Evolutionary conservation across 768 basidiomycete genomes (phyloP).

Genomic region (Amanita polypyramis): DNA sequence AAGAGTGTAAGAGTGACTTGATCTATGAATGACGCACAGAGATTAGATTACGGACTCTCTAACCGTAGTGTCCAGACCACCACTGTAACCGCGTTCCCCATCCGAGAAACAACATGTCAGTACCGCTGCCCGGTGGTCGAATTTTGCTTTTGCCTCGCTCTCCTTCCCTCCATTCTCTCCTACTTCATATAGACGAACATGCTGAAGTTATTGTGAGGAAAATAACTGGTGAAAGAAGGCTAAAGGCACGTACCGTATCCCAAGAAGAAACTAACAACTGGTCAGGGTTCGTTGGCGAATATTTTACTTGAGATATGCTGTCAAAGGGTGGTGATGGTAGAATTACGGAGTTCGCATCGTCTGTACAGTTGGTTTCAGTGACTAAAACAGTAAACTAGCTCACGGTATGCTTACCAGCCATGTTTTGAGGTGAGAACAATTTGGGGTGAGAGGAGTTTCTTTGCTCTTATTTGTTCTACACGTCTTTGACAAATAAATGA

Average conservation of each 20-base stretch:
- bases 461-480: background rate
- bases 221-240: slow-evolving; percentile 6
- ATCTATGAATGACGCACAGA: slow-evolving; percentile 3
- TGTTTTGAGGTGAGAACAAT: background rate
- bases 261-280: slow-evolving; percentile 81
- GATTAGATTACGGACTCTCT: slow-evolving; percentile 50
- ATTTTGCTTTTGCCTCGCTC: slow-evolving; percentile 67
- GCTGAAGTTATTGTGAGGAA: slow-evolving; percentile 14
- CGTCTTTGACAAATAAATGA: background rate
- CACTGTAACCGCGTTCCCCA: slow-evolving; percentile 63
- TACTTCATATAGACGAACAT: slow-evolving; percentile 41
- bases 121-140: slow-evolving; percentile 83
- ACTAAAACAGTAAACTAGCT: background rate
- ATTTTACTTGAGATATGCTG: slow-evolving; percentile 71
- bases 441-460: background rate
- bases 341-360: background rate
- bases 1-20: background rate
- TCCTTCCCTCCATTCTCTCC: slow-evolving; percentile 47
- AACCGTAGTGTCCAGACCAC: slow-evolving; percentile 78
- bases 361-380: background rate
- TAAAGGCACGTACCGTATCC: slow-evolving; percentile 51
- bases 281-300: slow-evolving; percentile 71
- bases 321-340: slow-evolving; percentile 64
- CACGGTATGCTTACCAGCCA: background rate
- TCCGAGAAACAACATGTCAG: slow-evolving; percentile 75